Base-by-base conservation (phyloP, 2,329 filamentous ascomycete genomes). In the Penicillium aurantiogriseum region DNA sequence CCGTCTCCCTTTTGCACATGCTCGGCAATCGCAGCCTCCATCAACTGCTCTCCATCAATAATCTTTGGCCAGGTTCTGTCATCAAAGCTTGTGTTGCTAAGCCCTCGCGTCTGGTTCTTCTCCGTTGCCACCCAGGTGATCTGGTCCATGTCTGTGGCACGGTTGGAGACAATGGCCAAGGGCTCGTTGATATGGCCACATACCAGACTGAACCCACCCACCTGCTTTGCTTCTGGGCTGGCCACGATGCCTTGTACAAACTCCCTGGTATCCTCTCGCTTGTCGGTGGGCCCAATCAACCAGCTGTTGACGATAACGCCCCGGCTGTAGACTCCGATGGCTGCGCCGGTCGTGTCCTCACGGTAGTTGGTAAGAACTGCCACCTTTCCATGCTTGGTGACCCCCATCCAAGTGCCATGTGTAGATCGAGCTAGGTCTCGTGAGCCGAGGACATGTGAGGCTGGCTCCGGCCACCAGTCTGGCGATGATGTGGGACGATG, bases 361-460 rank as follows among this genome's bases (percentile, higher is more conserved):
- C 83, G 83, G 68, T 85, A 88, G 71, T 88, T 88, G 49, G 85
- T 88, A 33, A 88, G 76, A 6, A 86, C 81, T 3, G 85, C 84
- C 46, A 88, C 69, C 56, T 84, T 83, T 29, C 85, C 85, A 61
- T 85, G 78, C 33, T 76, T 79, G 9, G 84, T 87, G 56, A 88
- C 77, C 21, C 84, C 85, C 47, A 88, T 80, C 85, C 85, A 88
- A 58, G 85, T 88, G 23, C 85, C 85, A 54, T 84, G 83, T 39
- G 78, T 81, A 15, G 79, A 69, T 27, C 85, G 82, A 47, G 85
- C 82, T 11, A 87, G 77, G 68, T 88, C 85, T 44, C 84, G 83
- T 23, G 84, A 85, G 31, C 83, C 85, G 7, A 88, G 76, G 54
- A 88, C 80, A 60, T 86, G 76, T 17, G 72, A 64, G 63, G 83